These are phyloP conservation scores for Begonia loranthoides DNA, from an alignment of 306 rosid species.

Conservation along the genomic window DNA sequence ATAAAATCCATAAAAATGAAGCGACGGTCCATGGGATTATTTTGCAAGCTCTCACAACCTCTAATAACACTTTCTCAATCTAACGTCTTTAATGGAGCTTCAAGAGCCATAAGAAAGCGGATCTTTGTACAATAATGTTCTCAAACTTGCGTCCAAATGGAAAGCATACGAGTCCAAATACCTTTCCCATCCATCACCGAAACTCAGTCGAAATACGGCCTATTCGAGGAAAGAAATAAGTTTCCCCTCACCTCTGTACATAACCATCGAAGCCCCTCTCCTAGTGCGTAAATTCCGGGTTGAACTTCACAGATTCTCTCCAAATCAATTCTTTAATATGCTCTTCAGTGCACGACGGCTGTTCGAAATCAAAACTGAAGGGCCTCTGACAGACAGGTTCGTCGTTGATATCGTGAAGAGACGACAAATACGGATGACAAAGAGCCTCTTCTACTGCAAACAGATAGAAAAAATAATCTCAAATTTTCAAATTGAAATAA, in stretches of 20 bases:
- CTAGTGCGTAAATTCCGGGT: conserved; percentile 41
- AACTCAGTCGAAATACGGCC: conserved; percentile 7
- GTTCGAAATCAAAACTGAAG: conserved; percentile 85
- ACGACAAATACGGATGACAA: conserved; percentile 60
- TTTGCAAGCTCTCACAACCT: too few species aligned
- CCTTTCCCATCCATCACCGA: conserved; percentile 4
- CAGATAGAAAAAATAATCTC: neutral
- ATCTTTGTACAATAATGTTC: conserved; percentile 11
- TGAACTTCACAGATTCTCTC: conserved; percentile 72
- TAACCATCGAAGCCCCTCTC: conserved; percentile 12
- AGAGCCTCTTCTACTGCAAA: conserved; percentile 87
- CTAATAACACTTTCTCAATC: too few species aligned
- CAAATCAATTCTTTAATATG: conserved; percentile 90
- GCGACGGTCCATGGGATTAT: too few species aligned
- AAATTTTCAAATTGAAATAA: neutral
- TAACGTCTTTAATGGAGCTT: too few species aligned
- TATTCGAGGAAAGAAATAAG: conserved; percentile 3
- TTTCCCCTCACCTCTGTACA: too few species aligned
- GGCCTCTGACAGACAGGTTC: conserved; percentile 64
- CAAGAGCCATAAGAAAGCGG: conserved; percentile 1
- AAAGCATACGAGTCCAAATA: conserved; percentile 6
- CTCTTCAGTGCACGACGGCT: conserved; percentile 69
- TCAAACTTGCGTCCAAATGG: too few species aligned
- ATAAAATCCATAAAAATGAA: too few species aligned
- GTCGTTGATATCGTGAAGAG: conserved; percentile 78